Evolutionary conservation across 2,329 filamentous ascomycete genomes (phyloP).

Genomic region (Trichoderma sp.): DNA sequence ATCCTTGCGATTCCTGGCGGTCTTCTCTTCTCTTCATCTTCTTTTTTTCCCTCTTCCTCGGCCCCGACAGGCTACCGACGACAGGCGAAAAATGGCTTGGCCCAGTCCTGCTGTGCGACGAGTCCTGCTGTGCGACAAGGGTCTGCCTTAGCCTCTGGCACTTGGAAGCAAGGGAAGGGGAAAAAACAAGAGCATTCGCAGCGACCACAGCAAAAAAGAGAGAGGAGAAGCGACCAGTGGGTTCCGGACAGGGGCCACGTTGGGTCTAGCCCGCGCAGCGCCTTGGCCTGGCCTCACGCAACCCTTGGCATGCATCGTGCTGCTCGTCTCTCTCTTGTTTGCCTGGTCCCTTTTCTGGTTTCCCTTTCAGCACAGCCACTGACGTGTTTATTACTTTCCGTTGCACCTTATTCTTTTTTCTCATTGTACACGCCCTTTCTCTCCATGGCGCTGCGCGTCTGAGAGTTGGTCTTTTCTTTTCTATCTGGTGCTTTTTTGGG

Average conservation of each 20-base stretch:
- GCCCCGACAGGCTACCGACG: conserved; percentile 5
- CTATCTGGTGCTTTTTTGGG: not conserved
- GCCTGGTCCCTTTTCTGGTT: not conserved
- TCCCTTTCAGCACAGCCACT: conserved; percentile 23
- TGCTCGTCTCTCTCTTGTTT: not conserved
- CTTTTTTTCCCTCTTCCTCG: not conserved
- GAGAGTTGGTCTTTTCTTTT: not conserved
- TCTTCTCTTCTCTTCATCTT: not conserved
- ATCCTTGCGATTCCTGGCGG: not conserved
- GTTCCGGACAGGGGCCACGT: not conserved
- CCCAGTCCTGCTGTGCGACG: conserved; percentile 9
- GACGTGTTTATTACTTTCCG: conserved; percentile 24
- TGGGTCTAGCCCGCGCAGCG: conserved; percentile 4
- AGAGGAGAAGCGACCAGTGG: not conserved
- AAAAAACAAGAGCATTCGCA: conserved; percentile 2
- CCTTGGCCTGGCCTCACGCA: not conserved
- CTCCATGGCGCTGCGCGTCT: conserved; percentile 24
- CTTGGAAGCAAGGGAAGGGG: not conserved
- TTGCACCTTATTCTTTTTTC: not conserved
- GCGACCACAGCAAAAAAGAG: not conserved
- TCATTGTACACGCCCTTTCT: not conserved
- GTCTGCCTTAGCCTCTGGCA: conserved; percentile 12
- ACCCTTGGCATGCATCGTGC: conserved; percentile 14
- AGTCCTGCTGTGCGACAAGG: conserved; percentile 21
- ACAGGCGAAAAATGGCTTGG: conserved; percentile 20